Base-by-base conservation (phyloP, 805 yeast species). In the baker's yeast (Saccharomyces cerevisiae) region DNA sequence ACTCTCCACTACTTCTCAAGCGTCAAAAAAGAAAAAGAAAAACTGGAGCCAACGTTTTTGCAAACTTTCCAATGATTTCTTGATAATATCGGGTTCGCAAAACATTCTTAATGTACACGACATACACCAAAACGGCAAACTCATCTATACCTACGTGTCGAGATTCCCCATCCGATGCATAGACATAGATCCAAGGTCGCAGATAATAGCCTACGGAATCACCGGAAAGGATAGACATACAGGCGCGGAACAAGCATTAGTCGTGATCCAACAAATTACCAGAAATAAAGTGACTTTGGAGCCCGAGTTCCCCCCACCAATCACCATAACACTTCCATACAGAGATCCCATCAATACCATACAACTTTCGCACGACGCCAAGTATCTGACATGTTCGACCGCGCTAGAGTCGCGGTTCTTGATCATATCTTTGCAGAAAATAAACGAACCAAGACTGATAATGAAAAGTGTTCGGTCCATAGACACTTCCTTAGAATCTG, bases 261-360 rank as follows among this genome's bases (percentile, higher is more conserved):
- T 89, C 4, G 80, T 84, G 3, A 70, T 89, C 47, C 85, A 85
- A 56, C 74, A 56, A 73, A 61, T 62, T 60, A 59, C 54, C 48
- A 53, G 57, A 22, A 62, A 63, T 29, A 57, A 57, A 31, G 53
- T 57, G 31, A 57, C 62, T 4, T 52, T 55, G 21, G 60, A 56
- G 48, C 58, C 58, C 9, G 61, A 59, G 29, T 63, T 65, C 41
- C 81, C 78, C 3, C 81, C 79, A 46, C 85, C 89, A 2, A 77
- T 85, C 9, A 82, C 90, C 1, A 82, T 90, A 31, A 85, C 95
- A 0, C 76, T 88, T 51, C 97, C 97, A 0, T 89, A 89, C 68
- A 72, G 88, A 30, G 97, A 92, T 67, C 95, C 96, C 1, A 81
- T 91, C 43, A 85, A 85, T 58, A 75, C 85, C 2, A 69, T 91